Evolutionary conservation across 1,284 basidiomycete species (phyloP).

Genomic region (Tilletia horrida): DNA sequence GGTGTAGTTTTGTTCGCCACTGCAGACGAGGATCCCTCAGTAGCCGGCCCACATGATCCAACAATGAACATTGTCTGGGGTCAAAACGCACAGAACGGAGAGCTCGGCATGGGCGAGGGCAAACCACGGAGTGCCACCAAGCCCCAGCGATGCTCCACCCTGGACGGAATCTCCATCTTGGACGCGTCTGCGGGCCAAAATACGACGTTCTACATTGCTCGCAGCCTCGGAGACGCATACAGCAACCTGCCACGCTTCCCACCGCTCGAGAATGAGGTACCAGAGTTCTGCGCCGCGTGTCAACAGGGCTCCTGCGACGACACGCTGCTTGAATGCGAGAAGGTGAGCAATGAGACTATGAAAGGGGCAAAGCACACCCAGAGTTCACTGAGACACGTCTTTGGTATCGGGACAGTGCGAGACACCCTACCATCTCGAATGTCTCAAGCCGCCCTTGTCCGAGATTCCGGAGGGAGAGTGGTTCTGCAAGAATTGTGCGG

Average conservation of each 20-base stretch:
- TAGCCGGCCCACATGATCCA: constrained; percentile 60
- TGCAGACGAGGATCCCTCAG: constrained; percentile 62
- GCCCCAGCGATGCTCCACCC: constrained; percentile 69
- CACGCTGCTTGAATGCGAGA: constrained; percentile 56
- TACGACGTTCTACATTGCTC: constrained; percentile 70
- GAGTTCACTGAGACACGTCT: no score
- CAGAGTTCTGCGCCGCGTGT: constrained; percentile 72
- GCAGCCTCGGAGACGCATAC: constrained; percentile 61
- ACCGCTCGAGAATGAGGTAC: constrained; percentile 64
- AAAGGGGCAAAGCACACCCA: no score
- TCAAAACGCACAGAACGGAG: constrained; percentile 69
- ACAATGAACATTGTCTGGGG: constrained; percentile 81
- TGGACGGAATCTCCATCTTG: constrained; percentile 72
- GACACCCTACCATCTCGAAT: constrained; percentile 77
- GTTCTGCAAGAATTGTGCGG: constrained; percentile 41
- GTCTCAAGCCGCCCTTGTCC: constrained; percentile 72
- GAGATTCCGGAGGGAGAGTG: constrained; percentile 70
- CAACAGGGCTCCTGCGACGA: constrained; percentile 61
- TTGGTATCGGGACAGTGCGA: constrained; percentile 64
- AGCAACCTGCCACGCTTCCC: constrained; percentile 49
- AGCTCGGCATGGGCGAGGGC: constrained; percentile 75
- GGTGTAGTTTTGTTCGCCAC: constrained; percentile 86
- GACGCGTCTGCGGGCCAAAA: constrained; percentile 79
- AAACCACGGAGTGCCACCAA: constrained; percentile 83
- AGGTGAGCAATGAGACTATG: constrained; percentile 16